Evolutionary conservation across 805 yeast genomes (phyloP), one percentile per base, ranked within the genome.

Genomic region (Candida oleophila): DNA sequence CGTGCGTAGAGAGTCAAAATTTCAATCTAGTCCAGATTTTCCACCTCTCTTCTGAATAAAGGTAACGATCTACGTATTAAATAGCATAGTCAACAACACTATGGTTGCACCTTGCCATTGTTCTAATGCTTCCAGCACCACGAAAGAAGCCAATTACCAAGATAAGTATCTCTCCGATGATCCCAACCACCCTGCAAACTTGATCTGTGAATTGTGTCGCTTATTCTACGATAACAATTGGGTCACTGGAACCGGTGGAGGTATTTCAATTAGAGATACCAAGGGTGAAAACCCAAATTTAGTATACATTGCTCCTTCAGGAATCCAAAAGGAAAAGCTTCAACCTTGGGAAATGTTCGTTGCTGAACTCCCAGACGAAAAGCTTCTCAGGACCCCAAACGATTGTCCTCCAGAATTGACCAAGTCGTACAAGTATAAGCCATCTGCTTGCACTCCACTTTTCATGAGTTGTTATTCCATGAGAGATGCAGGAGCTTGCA

Each of bases 221-320:
- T 68, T 78, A 15, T 89, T 92, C 61, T 92, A 86, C 62, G 74
- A 79, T 54, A 85, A 86, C 59, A 85, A 87, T 43, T 90, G 97
- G 96, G 92, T 89, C 55, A 84, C 96, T 0, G 97, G 97, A 2
- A 92, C 98, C 1, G 97, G 96, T 2, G 98, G 97, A 28, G 97
- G 97, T 2, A 85, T 92, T 56, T 86, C 96, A 28, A 85, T 91
- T 42, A 68, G 84, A 45, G 74, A 79, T 42, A 59, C 56, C 12
- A 74, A 77, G 2, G 77, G 74, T 1, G 43, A 37, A 11, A 67
- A 69, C 46, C 70, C 71, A 15, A 74, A 81, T 49, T 57, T 69
- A 18, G 80, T 88, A 15, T 91, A 77, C 62, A 76, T 91, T 36
- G 95, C 97, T 0, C 97, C 98, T 3, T 87, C 96, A n/a, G 97